phyloP scores from a whole-genome alignment of 495 filamentous ascomycete genomes.

The Staphylotrichum tortipilum region DNA sequence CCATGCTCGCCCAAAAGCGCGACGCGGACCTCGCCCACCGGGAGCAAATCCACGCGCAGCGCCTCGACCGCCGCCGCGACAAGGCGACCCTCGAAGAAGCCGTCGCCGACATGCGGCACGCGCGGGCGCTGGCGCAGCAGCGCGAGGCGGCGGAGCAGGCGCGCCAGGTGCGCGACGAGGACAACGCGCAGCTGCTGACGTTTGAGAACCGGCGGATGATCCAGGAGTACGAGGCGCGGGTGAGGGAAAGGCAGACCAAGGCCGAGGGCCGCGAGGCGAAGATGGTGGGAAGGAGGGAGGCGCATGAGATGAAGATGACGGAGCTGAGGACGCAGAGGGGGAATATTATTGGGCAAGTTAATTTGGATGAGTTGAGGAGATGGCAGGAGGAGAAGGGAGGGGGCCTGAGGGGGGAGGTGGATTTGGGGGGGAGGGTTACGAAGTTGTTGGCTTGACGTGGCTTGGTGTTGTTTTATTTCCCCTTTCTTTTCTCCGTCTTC shows the following conservation, averaged over 20 bases:
- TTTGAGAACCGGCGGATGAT: constrained; percentile 3
- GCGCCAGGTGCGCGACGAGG: not conserved
- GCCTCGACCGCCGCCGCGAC: constrained; percentile 7
- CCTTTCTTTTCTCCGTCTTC: too few species aligned
- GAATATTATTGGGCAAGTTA: constrained; percentile 21
- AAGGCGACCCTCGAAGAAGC: not conserved
- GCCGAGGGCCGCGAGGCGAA: not conserved
- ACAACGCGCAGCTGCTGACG: constrained; percentile 1
- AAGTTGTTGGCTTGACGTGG: not conserved
- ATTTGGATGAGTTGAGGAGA: constrained; percentile 20
- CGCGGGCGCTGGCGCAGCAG: constrained; percentile 8
- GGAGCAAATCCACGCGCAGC: constrained; percentile 3
- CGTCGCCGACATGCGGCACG: constrained; percentile 4
- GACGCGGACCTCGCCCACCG: constrained; percentile 7
- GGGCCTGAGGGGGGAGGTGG: not conserved
- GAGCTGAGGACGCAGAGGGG: constrained; percentile 18
- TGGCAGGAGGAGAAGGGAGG: constrained; percentile 16
- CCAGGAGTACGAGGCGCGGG: not conserved
- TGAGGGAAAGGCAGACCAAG: not conserved
- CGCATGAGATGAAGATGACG: constrained; percentile 17
- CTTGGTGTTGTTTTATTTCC: not conserved
- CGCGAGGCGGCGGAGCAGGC: constrained; percentile 5
- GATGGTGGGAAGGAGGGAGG: constrained; percentile 8
- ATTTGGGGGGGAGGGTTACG: not conserved
- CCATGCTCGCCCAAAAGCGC: constrained; percentile 12